phyloP scores from a whole-genome alignment of 2,329 filamentous ascomycete species.

The Geosmithia morbida region DNA sequence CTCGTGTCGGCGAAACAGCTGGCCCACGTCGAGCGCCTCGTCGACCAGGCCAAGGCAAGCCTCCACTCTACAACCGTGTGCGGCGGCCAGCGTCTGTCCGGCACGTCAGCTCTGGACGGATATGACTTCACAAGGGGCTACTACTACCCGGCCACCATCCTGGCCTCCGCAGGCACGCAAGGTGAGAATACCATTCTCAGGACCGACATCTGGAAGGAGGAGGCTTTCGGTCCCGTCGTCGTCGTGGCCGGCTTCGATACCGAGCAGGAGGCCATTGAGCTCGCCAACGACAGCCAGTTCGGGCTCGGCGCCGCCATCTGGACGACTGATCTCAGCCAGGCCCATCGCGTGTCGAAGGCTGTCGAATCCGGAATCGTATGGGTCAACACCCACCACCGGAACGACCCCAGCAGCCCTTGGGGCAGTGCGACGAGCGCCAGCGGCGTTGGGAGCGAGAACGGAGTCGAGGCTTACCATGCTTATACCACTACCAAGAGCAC shows the following conservation, averaged over 20 bases:
- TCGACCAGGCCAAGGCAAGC: constrained; percentile 62
- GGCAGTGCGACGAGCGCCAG: constrained; percentile 47
- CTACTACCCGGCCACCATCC: constrained; percentile 70
- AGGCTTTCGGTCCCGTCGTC: constrained; percentile 88
- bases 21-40: constrained; percentile 65
- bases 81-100: constrained; percentile 45
- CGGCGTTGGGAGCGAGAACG: constrained; percentile 62
- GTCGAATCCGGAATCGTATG: constrained; percentile 93
- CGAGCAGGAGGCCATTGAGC: constrained; percentile 51
- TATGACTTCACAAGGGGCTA: constrained; percentile 43
- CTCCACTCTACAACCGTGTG: constrained; percentile 71
- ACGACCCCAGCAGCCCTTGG: constrained; percentile 59
- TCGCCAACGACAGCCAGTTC: constrained; percentile 94
- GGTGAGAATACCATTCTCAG: constrained; percentile 15
- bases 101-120: constrained; percentile 31
- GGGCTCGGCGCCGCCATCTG: constrained; percentile 90
- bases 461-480: constrained; percentile 45
- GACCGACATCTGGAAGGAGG: constrained; percentile 63
- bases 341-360: constrained; percentile 60
- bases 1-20: constrained; percentile 50
- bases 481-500: constrained; percentile 51
- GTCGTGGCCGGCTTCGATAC: constrained; percentile 71
- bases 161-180: constrained; percentile 25
- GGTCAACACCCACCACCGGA: constrained; percentile 66
- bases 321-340: constrained; percentile 72